Base-by-base conservation (phyloP, 192 early-diverging fungal species). In the Umbelopsis sp. region DNA sequence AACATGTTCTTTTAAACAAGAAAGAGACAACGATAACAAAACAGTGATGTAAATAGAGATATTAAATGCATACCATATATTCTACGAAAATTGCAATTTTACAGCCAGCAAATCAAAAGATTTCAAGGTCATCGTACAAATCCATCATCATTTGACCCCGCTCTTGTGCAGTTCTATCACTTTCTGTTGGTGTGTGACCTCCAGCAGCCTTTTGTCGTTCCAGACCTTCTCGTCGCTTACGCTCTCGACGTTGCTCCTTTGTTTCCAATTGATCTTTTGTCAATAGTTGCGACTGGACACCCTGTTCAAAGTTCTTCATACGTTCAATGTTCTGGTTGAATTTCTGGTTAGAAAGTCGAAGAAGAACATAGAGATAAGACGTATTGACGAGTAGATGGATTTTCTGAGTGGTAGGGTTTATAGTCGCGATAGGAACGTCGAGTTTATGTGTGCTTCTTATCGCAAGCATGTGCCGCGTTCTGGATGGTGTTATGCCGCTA, bases 381-480 rank as follows among this genome's bases (percentile, higher is more conserved):
- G 79, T 26, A 32, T 79, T 71, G 14, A 85, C 86, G 31, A 85
- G 76, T 34, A 81, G 72, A 25, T 82, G 70, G 4, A 85, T 77
- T 45, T 71, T 72, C 14, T 69, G 53, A 9, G 32, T 71, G 8
- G 31, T 17, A 1, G 56, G 56, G 25, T 78, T 65, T 32, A 85
- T 68, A 52, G 79, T 74, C n/a, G 82, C 86, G n/a, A 87, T 84
- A 11, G 86, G 86, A 3, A 75, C 71, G 47, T 87, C 86, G 8
- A 87, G 67, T 56, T 84, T 84, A 25, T 81, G 79, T 7, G 86
- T 82, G 45, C 78, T 84, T 5, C 84, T 74, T 24, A 87, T 83
- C 16, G 82, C 82, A 5, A 87, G 73, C 84, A 87, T 85, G 20
- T 85, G 82, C 11, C 86, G 76, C 52, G 80, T 83, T 14, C 71